Base-by-base conservation (phyloP, 2,329 filamentous ascomycete genomes). In the Xylaria polymorpha region DNA sequence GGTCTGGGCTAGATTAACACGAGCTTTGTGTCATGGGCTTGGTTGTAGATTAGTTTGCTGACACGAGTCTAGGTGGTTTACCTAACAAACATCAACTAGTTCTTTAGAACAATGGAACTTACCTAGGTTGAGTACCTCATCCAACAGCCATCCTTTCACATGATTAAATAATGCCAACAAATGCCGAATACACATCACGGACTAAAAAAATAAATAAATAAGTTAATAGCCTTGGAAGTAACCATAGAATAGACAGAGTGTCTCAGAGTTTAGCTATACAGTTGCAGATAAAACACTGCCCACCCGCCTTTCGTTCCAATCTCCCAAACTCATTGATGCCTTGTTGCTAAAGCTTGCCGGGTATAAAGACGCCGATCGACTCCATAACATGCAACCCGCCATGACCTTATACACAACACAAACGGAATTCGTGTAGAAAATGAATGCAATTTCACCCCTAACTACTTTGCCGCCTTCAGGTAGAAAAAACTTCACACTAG, bases 361-460 rank as follows among this genome's bases (percentile, higher is more conserved):
- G 63, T 69, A 71, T 71, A 61, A 20, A 43, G 43, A 57, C 66
- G 43, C 66, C 66, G 18, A 64, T 46, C 15, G 61, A 71, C 69
- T 60, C 69, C 62, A 61, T 50, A 20, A 39, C 55, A 62, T n/a
- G 56, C n/a, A 57, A 57, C 58, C 39, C 59, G 25, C 55, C 48
- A 22, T 60, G 48, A n/a, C 51, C 55, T 48, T 44, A 20, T 48
- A 62, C 46, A 61, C 61, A 58, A 43, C 14, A 57, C 18, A 37
- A 51, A 64, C 46, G 22, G 14, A 64, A 60, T 44, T 48, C 18
- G 44, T 69, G 62, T 20, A 73, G 20, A 61, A 61, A 74, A 74
- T 67, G 60, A 72, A 73, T 72, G 70, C 70, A 73, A 69, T 55
- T 53, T 64, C 60, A 51, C 57, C 20, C 6, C 56, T n/a, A 29